These are phyloP conservation scores for Harringtonia aguacate DNA, from an alignment of 2,329 filamentous ascomycete species.

Conservation along the genomic window DNA sequence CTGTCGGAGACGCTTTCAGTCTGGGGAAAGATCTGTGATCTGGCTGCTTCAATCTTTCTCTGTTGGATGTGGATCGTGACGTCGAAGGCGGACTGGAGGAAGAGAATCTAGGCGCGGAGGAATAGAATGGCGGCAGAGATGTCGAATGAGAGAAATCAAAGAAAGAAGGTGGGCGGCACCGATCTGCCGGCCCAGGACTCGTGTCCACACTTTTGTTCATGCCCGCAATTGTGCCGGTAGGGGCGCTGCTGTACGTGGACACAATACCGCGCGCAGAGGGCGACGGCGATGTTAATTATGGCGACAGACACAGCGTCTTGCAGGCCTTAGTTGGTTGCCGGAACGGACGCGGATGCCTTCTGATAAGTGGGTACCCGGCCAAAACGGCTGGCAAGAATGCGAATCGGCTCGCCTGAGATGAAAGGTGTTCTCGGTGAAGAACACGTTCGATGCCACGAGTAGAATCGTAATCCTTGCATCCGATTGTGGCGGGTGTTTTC, in stretches of 20 bases:
- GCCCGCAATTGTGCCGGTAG: neutral
- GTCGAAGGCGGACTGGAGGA: neutral
- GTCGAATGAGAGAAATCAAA: neutral
- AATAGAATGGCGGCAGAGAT: neutral
- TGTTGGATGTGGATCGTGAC: neutral
- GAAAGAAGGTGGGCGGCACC: constrained; percentile 1
- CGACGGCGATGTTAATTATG: no score
- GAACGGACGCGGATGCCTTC: no score
- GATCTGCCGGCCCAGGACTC: constrained; percentile 1
- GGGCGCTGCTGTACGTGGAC: neutral
- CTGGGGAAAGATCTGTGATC: neutral
- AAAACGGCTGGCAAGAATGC: no score
- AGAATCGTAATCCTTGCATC: no score
- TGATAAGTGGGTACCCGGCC: no score
- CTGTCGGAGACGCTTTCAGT: neutral
- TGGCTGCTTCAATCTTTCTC: neutral
- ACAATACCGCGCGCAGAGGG: neutral
- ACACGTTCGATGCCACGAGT: no score
- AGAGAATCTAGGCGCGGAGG: neutral
- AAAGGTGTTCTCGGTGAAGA: no score
- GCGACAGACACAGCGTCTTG: no score
- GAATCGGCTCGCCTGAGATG: no score
- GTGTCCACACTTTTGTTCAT: neutral
- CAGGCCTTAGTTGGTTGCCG: neutral
- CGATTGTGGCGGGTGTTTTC: no score